Evolutionary conservation across 768 basidiomycete genomes (phyloP).

Genomic region (Pilatotrama ljubarskyi): DNA sequence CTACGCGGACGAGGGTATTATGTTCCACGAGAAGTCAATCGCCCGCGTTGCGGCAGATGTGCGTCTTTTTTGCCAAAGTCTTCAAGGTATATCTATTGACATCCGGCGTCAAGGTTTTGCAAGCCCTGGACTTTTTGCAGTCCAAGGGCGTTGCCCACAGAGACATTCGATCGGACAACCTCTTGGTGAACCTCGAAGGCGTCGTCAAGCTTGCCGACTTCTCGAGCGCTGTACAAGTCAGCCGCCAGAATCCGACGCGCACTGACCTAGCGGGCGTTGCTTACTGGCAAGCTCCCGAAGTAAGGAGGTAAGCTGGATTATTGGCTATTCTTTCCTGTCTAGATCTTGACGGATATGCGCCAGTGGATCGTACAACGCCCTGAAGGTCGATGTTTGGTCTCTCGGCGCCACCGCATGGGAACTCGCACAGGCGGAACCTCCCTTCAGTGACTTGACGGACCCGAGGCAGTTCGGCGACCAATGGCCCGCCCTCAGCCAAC

Average conservation of each 20-base stretch:
- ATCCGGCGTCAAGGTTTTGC: slow-evolving; percentile 49
- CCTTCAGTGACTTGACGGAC: slow-evolving; percentile 61
- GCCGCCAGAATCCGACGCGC: slow-evolving; percentile 48
- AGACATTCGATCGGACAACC: slow-evolving; percentile 82
- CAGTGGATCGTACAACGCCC: slow-evolving; percentile 69
- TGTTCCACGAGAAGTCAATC: slow-evolving; percentile 66
- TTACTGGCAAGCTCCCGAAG: slow-evolving; percentile 87
- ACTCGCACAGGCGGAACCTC: slow-evolving; percentile 71
- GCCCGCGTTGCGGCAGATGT: slow-evolving; percentile 80
- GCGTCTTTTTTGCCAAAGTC: slow-evolving; percentile 32
- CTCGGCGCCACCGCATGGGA: slow-evolving; percentile 86
- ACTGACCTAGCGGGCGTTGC: slow-evolving; percentile 67
- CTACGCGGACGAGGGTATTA: slow-evolving; percentile 59
- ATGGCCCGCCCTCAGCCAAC: slow-evolving; percentile 63
- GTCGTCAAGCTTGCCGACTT: slow-evolving; percentile 82
- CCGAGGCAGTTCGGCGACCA: slow-evolving; percentile 48
- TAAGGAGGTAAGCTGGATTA: slow-evolving; percentile 55
- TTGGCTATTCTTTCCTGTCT: background rate
- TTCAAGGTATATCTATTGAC: slow-evolving; percentile 3
- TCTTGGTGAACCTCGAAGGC: slow-evolving; percentile 68
- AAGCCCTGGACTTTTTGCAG: slow-evolving; percentile 67
- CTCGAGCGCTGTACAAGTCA: slow-evolving; percentile 67
- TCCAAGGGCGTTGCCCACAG: slow-evolving; percentile 72
- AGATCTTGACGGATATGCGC: background rate
- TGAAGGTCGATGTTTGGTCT: slow-evolving; percentile 81